Conservation (phyloP, 2,329 filamentous ascomycete genomes). For the Ploettnerulaceae sp. region DNA sequence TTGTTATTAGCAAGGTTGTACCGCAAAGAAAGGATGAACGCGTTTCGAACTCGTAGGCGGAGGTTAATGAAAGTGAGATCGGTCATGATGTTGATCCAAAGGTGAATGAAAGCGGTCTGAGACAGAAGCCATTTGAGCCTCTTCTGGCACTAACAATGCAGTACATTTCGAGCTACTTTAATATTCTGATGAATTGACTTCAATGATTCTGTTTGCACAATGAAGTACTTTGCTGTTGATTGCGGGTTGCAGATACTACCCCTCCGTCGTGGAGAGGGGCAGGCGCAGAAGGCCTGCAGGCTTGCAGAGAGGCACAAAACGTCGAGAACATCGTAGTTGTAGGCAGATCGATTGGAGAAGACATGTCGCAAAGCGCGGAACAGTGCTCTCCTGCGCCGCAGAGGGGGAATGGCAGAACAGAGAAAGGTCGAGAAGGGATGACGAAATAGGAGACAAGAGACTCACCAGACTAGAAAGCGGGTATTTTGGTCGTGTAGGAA, state of each 20-base stretch:
- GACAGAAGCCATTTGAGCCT: conserved; percentile 4
- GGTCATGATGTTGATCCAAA: neutral
- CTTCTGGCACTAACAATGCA: neutral
- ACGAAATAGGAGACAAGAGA: conserved; percentile 27
- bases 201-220: neutral
- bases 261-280: conserved; percentile 29
- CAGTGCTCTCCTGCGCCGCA: neutral
- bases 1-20: conserved; percentile 6
- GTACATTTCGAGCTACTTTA: neutral
- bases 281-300: conserved; percentile 17
- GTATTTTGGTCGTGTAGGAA: conserved; percentile 10
- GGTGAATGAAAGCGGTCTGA: conserved; percentile 9
- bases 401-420: conserved; percentile 8
- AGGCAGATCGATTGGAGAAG: neutral
- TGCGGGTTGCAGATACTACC: conserved; percentile 21
- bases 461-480: conserved; percentile 26
- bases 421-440: conserved; percentile 23
- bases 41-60: too few species aligned
- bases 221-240: conserved; percentile 3
- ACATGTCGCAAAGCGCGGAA: neutral
- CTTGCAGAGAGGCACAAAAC: neutral
- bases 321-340: neutral
- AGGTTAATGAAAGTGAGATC: too few species aligned
- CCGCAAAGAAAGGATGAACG: neutral
- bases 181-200: conserved; percentile 1